Evolutionary conservation across 345 rosid species (phyloP).

Genomic region (Luvunga scandens): DNA sequence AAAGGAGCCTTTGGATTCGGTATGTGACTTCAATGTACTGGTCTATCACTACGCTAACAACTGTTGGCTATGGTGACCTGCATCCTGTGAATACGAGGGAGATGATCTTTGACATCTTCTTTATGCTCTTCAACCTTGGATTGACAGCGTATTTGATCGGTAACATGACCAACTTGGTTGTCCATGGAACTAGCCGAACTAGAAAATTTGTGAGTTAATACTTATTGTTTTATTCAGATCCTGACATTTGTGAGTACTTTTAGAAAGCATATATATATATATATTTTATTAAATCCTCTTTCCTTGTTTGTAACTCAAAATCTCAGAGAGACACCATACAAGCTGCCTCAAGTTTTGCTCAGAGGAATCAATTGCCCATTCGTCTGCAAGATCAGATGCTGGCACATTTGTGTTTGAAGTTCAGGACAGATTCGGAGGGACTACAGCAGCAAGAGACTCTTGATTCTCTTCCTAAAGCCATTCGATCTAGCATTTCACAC

Average conservation of each 20-base stretch:
- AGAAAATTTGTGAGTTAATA: slow-evolving; percentile 69
- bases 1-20: slow-evolving; percentile 56
- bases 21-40: slow-evolving; percentile 92
- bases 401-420: slow-evolving; percentile 71
- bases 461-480: slow-evolving; percentile 79
- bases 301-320: not conserved
- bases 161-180: slow-evolving; percentile 97
- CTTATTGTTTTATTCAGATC: not conserved
- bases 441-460: slow-evolving; percentile 75
- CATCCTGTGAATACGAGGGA: slow-evolving; percentile 86
- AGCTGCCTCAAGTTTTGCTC: slow-evolving; percentile 70
- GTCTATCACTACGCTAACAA: slow-evolving; percentile 94
- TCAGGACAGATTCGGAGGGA: slow-evolving; percentile 71
- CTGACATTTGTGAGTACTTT: not conserved
- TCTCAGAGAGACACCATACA: slow-evolving; percentile 67
- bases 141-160: slow-evolving; percentile 91
- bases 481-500: slow-evolving; percentile 67
- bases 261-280: not conserved
- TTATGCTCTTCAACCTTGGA: slow-evolving; percentile 91
- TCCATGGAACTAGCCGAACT: slow-evolving; percentile 92
- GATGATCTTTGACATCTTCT: slow-evolving; percentile 85
- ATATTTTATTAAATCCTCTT: too few relatives aligned
- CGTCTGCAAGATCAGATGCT: slow-evolving; percentile 78
- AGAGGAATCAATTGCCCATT: slow-evolving; percentile 55
- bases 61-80: slow-evolving; percentile 93